A percentile compares a stretch with the other conserved stretches of the same genome.
Conservation (phyloP, 139 green algal genomes). For the Haematococcus sp. region DNA sequence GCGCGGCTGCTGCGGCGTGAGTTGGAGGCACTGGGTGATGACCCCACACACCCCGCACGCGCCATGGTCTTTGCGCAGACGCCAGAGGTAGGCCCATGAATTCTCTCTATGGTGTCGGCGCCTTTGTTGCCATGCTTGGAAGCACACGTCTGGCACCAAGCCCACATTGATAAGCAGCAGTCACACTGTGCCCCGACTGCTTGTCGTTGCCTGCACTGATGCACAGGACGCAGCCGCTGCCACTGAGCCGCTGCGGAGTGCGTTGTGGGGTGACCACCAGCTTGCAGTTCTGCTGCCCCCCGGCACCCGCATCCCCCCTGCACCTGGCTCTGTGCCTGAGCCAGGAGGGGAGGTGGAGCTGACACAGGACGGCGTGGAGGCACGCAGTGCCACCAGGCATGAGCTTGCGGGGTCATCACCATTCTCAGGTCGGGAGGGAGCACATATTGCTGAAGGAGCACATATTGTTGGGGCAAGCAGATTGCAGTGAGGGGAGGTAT, state of each 20-base stretch:
- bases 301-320: constrained; percentile 24
- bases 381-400: neutral
- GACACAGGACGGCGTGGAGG: constrained; percentile 1
- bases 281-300: constrained; percentile 76
- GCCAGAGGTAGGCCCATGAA: neutral
- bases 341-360: neutral
- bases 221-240: constrained; percentile 47
- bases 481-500: no score
- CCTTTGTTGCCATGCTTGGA: constrained; percentile 17
- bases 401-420: constrained; percentile 22
- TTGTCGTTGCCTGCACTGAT: no score
- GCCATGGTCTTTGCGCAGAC: constrained; percentile 57
- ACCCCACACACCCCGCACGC: constrained; percentile 45
- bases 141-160: no score
- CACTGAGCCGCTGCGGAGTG: constrained; percentile 59
- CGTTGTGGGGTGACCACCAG: constrained; percentile 77
- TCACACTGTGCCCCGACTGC: neutral
- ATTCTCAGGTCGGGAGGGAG: constrained; percentile 21
- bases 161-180: no score
- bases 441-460: no score
- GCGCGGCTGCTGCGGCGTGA: constrained; percentile 56
- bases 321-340: neutral
- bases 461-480: no score
- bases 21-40: constrained; percentile 37
- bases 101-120: neutral